A percentile compares a stretch with the other conserved stretches of the same genome.
These are phyloP conservation scores for Microascus cirrosus DNA, from an alignment of 2,329 filamentous ascomycete genomes.

Conservation along the genomic window DNA sequence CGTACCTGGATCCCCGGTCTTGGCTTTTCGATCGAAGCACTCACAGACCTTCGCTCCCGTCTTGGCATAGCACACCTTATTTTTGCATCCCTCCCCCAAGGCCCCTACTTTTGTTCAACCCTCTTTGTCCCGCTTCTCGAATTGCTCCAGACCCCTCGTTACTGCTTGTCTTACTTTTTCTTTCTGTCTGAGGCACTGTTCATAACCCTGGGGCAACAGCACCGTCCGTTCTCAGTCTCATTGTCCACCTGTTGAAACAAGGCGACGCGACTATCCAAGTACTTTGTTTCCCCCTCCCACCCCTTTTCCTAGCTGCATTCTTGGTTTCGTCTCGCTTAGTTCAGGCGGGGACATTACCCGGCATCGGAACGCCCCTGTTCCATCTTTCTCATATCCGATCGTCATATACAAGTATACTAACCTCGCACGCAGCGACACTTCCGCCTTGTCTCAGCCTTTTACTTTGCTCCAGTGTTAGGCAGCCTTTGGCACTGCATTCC, in stretches of 20 bases:
- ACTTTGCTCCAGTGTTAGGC: too few species aligned
- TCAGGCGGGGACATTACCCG: conserved; percentile 3
- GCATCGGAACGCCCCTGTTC: not conserved
- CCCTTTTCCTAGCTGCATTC: not conserved
- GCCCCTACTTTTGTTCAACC: not conserved
- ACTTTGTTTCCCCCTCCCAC: not conserved
- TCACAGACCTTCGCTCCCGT: not conserved
- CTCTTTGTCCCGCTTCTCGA: not conserved
- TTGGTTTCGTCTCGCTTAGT: not conserved
- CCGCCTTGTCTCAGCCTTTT: too few species aligned
- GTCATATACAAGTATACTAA: not conserved
- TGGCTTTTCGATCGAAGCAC: conserved; percentile 1
- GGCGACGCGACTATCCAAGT: not conserved
- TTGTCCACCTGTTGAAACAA: not conserved
- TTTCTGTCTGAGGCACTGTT: not conserved
- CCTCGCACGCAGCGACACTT: too few species aligned
- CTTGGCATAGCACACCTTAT: conserved; percentile 4
- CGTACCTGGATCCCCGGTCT: conserved; percentile 2
- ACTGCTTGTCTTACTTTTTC: not conserved
- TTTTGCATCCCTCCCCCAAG: not conserved
- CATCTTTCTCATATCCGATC: not conserved
- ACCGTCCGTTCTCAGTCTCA: too few species aligned
- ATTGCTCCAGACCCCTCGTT: not conserved
- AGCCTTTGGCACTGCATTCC: too few species aligned
- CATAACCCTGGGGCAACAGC: too few species aligned